phyloP scores from a whole-genome alignment of 2,329 filamentous ascomycete genomes.

The Cadophora gregata region DNA sequence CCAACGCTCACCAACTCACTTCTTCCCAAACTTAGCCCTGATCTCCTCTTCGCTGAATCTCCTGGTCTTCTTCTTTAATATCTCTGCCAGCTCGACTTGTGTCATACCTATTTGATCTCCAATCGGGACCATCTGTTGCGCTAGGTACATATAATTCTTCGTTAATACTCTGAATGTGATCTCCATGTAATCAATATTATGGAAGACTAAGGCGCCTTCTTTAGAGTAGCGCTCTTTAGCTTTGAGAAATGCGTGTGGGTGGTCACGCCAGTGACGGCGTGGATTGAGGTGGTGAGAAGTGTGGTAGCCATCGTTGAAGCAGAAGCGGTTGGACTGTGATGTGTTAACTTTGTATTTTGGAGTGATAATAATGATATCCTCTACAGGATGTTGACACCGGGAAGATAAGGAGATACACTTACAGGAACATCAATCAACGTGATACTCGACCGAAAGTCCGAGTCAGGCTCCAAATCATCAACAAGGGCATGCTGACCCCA shows the following conservation, averaged over 20 bases:
- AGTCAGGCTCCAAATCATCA: constrained; percentile 75
- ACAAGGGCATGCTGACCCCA: constrained; percentile 87
- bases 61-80: constrained; percentile 70
- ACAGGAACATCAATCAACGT: constrained; percentile 80
- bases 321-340: constrained; percentile 75
- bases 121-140: constrained; percentile 74
- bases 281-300: constrained; percentile 83
- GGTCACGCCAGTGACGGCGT: constrained; percentile 80
- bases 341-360: background rate
- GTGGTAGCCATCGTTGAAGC: constrained; percentile 84
- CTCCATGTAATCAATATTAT: constrained; percentile 82
- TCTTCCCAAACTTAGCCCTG: constrained; percentile 53
- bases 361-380: too few relatives aligned
- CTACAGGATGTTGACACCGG: too few relatives aligned
- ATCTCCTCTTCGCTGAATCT: constrained; percentile 71
- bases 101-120: constrained; percentile 72
- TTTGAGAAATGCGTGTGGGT: constrained; percentile 74
- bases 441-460: constrained; percentile 79
- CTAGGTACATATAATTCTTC: constrained; percentile 75
- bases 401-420: constrained; percentile 46
- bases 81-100: constrained; percentile 64
- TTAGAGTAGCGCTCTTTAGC: constrained; percentile 70
- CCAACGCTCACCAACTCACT: background rate
- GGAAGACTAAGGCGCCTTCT: constrained; percentile 76
- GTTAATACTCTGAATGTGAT: constrained; percentile 71